These are phyloP conservation scores for Phytophthora sansomeana DNA, from an alignment of 352 stramenopile species.

Conservation along the genomic window DNA sequence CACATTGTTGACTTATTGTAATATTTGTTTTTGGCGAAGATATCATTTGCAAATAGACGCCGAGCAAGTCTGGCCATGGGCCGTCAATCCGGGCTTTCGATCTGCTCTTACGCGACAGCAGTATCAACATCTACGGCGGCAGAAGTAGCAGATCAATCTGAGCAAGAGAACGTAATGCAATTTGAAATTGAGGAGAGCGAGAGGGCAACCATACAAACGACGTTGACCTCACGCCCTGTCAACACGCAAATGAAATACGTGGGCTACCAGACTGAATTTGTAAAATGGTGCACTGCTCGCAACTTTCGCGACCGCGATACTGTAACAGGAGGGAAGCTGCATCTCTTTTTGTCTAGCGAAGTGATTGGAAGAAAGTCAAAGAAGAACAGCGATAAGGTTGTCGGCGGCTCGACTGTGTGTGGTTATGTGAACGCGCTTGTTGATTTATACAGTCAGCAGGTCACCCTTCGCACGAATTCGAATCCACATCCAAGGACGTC, in stretches of 20 bases:
- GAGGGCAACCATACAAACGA: slow-evolving; percentile 13
- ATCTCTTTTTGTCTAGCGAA: slow-evolving; percentile 11
- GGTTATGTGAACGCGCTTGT: slow-evolving; percentile 16
- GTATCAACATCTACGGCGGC: too few species aligned
- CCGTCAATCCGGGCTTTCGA: neutral
- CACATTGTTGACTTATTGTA: slow-evolving; percentile 15
- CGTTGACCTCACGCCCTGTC: slow-evolving; percentile 9
- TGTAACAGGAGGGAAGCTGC: slow-evolving; percentile 10
- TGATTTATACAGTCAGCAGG: slow-evolving; percentile 20
- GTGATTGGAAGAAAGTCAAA: slow-evolving; percentile 17
- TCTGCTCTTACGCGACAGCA: slow-evolving; percentile 11
- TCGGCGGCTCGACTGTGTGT: slow-evolving; percentile 12
- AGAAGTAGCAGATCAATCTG: neutral
- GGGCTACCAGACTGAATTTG: slow-evolving; percentile 18
- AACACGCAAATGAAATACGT: slow-evolving; percentile 21
- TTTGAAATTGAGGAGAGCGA: slow-evolving; percentile 21
- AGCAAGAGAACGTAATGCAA: neutral
- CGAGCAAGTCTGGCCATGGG: neutral
- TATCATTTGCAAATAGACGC: neutral
- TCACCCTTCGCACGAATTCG: slow-evolving; percentile 8
- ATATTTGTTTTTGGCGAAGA: slow-evolving; percentile 3
- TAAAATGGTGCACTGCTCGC: slow-evolving; percentile 5
- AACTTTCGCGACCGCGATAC: slow-evolving; percentile 12
- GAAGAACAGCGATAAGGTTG: slow-evolving; percentile 15
- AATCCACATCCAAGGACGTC: slow-evolving; percentile 14